Percentiles rank a stretch among this genome's conserved stretches.
These are phyloP conservation scores for Coemansia sp. DNA, from an alignment of 192 early-diverging fungal species.

Conservation along the genomic window DNA sequence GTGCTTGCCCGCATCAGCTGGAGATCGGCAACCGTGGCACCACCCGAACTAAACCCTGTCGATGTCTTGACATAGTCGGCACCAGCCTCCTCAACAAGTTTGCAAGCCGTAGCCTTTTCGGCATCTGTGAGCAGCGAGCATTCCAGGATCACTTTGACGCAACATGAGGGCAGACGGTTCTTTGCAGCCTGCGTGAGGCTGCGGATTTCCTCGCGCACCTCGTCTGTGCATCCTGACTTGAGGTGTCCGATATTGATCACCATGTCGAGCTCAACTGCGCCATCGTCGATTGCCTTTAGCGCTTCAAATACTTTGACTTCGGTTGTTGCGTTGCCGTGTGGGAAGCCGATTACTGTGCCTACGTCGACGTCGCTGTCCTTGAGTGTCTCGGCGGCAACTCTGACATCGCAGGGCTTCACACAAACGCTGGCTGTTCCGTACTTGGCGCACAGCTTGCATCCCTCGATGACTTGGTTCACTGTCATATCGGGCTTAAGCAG, in stretches of 20 bases:
- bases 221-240: slow-evolving; percentile 45
- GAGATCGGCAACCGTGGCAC: slow-evolving; percentile 56
- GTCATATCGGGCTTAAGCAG: slow-evolving; percentile 60
- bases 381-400: slow-evolving; percentile 44
- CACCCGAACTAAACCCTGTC: slow-evolving; percentile 59
- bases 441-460: slow-evolving; percentile 54
- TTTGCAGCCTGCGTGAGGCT: slow-evolving; percentile 45
- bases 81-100: slow-evolving; percentile 49
- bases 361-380: slow-evolving; percentile 54
- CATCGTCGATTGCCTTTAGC: slow-evolving; percentile 57
- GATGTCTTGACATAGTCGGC: slow-evolving; percentile 67
- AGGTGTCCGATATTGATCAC: slow-evolving; percentile 60
- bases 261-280: slow-evolving; percentile 62
- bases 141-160: slow-evolving; percentile 65
- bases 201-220: slow-evolving; percentile 54
- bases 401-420: slow-evolving; percentile 65
- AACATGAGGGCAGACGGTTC: slow-evolving; percentile 39
- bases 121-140: slow-evolving; percentile 58
- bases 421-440: slow-evolving; percentile 60
- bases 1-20: slow-evolving; percentile 57
- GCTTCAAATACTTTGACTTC: slow-evolving; percentile 58
- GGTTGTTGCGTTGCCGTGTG: slow-evolving; percentile 58
- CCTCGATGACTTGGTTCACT: slow-evolving; percentile 52
- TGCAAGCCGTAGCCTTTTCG: slow-evolving; percentile 56
- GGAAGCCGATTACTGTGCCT: slow-evolving; percentile 63